Evolutionary conservation across 805 yeast species (phyloP).

Genomic region (Henningerozyma blattae): DNA sequence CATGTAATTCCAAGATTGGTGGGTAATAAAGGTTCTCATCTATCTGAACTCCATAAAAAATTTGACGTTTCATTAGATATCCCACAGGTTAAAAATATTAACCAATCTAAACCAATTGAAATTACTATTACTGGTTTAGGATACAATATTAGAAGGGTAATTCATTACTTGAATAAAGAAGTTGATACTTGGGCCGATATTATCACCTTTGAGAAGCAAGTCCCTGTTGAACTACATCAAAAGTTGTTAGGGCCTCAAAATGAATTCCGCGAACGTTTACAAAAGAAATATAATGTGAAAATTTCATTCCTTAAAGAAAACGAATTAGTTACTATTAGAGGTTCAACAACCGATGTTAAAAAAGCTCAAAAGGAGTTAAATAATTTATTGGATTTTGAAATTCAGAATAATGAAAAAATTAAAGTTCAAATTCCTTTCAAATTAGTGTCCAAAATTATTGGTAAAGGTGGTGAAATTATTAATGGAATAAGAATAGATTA

Average conservation of each 20-base stretch:
- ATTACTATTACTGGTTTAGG: constrained; percentile 66
- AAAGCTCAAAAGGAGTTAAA: constrained; percentile 74
- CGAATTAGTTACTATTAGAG: constrained; percentile 59
- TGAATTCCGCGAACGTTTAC: constrained; percentile 66
- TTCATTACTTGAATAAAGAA: constrained; percentile 40
- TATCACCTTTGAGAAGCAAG: constrained; percentile 44
- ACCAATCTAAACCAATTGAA: constrained; percentile 24
- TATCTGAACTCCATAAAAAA: constrained; percentile 57
- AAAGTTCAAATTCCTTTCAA: constrained; percentile 52
- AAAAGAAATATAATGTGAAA: constrained; percentile 72
- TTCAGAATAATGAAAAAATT: constrained; percentile 64
- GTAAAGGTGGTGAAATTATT: constrained; percentile 76
- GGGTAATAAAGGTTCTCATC: constrained; percentile 77
- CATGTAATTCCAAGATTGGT: constrained; percentile 64
- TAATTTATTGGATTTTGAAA: constrained; percentile 76
- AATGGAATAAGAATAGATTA: constrained; percentile 59
- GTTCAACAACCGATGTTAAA: constrained; percentile 80
- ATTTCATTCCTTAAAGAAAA: constrained; percentile 61
- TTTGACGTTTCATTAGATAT: constrained; percentile 70
- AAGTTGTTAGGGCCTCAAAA: constrained; percentile 78
- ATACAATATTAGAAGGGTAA: constrained; percentile 65
- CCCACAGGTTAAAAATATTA: constrained; percentile 34
- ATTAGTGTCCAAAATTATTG: constrained; percentile 78
- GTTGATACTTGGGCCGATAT: constrained; percentile 80
- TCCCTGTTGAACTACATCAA: constrained; percentile 71